Evolutionary conservation across 306 rosid species (phyloP).

Genomic region (Castanea crenata): DNA sequence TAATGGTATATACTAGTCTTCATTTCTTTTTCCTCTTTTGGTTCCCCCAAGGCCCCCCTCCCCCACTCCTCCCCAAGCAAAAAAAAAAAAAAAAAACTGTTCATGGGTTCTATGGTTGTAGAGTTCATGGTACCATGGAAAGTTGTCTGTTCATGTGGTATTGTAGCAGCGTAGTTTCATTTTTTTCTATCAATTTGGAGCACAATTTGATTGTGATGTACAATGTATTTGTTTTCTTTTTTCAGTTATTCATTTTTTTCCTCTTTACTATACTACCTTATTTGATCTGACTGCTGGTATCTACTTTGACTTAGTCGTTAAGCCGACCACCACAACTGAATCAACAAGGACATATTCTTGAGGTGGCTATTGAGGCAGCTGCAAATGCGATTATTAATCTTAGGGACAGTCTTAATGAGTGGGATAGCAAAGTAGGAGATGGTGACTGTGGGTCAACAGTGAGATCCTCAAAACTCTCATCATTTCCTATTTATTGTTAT

Average conservation of each 20-base stretch:
- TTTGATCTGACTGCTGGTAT: slow-evolving; percentile 20
- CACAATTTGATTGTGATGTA: not conserved
- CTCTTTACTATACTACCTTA: not conserved
- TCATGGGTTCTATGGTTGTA: no score
- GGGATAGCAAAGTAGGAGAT: slow-evolving; percentile 96
- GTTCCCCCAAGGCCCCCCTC: no score
- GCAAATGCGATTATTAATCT: slow-evolving; percentile 66
- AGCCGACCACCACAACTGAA: slow-evolving; percentile 62
- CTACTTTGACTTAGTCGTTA: slow-evolving; percentile 47
- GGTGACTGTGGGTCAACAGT: slow-evolving; percentile 99
- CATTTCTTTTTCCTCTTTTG: not conserved
- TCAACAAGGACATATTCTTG: slow-evolving; percentile 69
- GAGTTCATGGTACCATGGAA: no score
- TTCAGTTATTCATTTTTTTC: not conserved
- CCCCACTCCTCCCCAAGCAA: no score
- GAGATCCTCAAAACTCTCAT: slow-evolving; percentile 30
- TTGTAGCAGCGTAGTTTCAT: no score
- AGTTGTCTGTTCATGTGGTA: no score
- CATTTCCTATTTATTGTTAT: slow-evolving; percentile 14
- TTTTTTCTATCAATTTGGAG: not conserved
- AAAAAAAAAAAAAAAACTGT: no score
- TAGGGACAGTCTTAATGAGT: slow-evolving; percentile 70
- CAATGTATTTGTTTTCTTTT: not conserved
- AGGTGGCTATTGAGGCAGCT: slow-evolving; percentile 80
- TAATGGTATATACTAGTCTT: not conserved